Evolutionary conservation across 2,329 filamentous ascomycete genomes (phyloP).

Genomic region (Aureobasidium sp.): DNA sequence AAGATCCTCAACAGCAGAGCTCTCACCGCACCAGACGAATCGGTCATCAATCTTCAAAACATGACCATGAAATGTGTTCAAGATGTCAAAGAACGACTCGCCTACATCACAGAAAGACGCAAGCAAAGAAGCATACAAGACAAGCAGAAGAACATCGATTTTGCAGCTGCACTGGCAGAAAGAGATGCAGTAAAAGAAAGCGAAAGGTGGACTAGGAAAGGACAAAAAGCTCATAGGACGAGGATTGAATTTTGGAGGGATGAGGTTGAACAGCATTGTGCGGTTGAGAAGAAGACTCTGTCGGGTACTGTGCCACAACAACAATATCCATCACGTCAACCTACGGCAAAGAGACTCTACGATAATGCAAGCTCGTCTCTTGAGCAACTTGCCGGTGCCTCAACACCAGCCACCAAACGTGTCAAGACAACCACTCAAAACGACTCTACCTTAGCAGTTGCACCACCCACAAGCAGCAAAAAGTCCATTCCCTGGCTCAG

Average conservation of each 20-base stretch:
- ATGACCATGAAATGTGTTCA: neutral
- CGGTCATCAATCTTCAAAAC: neutral
- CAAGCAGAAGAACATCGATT: neutral
- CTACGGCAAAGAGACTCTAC: neutral
- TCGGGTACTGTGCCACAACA: neutral
- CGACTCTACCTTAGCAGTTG: neutral
- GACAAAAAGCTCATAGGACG: neutral
- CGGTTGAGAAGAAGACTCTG: neutral
- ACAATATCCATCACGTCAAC: neutral
- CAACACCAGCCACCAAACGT: neutral
- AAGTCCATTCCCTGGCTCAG: conserved; percentile 1
- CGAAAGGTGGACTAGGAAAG: neutral
- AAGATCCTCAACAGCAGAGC: neutral
- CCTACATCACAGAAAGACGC: neutral
- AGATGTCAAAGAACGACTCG: neutral
- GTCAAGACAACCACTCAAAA: neutral
- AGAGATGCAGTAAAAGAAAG: neutral
- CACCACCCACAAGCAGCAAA: neutral
- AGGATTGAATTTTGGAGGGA: neutral
- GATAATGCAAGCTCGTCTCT: neutral
- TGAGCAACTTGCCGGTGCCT: neutral
- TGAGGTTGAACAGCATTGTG: neutral
- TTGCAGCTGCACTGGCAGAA: neutral
- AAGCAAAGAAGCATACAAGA: neutral
- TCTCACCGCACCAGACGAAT: neutral